A percentile compares a stretch with the other conserved stretches of the same genome.
Evolutionary conservation across 1,139 yeast species (phyloP).

Genomic region (Torulaspora pretoriensis): DNA sequence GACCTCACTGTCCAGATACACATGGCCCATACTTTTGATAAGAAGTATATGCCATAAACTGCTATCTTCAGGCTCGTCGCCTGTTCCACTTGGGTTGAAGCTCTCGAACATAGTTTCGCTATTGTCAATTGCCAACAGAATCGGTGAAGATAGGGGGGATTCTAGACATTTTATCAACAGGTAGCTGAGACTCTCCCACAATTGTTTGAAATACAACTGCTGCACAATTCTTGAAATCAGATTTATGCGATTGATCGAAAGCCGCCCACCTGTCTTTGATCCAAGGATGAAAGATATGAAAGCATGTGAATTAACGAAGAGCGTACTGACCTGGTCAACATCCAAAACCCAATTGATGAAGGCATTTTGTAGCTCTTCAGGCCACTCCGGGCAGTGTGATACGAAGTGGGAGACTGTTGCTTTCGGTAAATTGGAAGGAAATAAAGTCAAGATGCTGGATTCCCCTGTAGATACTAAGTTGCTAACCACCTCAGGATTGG

Average conservation of each 20-base stretch:
- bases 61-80: constrained; percentile 11
- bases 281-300: constrained; percentile 3
- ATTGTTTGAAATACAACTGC: not conserved
- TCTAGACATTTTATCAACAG: constrained; percentile 9
- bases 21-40: constrained; percentile 8
- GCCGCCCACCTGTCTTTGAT: not conserved
- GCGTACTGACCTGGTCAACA: constrained; percentile 3
- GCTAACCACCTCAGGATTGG: constrained; percentile 9
- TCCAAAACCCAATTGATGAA: constrained; percentile 11
- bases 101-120: too few relatives aligned
- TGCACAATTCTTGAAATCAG: constrained; percentile 5
- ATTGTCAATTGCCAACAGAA: not conserved
- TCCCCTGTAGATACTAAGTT: not conserved
- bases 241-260: not conserved
- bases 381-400: not conserved
- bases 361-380: constrained; percentile 2
- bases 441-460: not conserved
- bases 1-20: constrained; percentile 1
- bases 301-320: constrained; percentile 2
- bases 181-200: constrained; percentile 10
- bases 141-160: not conserved
- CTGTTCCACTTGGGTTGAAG: too few relatives aligned
- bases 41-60: constrained; percentile 10
- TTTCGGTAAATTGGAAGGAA: constrained; percentile 5
- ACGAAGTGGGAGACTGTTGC: constrained; percentile 4